These are phyloP conservation scores for Coemansia pectinata DNA, from an alignment of 192 early-diverging fungal genomes.

Conservation along the genomic window DNA sequence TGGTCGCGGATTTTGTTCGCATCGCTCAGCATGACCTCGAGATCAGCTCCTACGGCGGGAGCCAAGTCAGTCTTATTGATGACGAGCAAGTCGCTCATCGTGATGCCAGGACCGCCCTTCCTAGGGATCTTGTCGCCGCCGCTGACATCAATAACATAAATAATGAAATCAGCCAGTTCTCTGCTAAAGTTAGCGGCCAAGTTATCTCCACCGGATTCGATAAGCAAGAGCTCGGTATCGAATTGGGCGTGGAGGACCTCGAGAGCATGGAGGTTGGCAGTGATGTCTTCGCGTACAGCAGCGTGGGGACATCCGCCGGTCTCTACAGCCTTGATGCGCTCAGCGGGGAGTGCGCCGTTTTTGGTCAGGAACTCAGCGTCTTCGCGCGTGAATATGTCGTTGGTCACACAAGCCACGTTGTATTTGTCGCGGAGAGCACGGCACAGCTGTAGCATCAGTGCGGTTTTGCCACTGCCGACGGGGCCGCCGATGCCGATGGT, in stretches of 20 bases:
- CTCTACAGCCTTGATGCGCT: conserved; percentile 91
- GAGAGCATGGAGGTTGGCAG: conserved; percentile 88
- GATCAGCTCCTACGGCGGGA: conserved; percentile 84
- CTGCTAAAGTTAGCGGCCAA: conserved; percentile 83
- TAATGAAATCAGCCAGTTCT: conserved; percentile 87
- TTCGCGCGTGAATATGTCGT: conserved; percentile 97
- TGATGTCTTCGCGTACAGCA: conserved; percentile 93
- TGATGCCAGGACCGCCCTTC: conserved; percentile 98
- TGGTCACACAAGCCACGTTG: conserved; percentile 91
- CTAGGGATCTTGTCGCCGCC: conserved; percentile 97
- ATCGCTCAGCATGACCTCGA: conserved; percentile 90
- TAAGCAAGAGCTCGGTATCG: conserved; percentile 77
- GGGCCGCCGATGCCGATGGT: conserved; percentile 96
- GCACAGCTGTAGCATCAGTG: conserved; percentile 90
- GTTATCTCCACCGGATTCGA: conserved; percentile 95
- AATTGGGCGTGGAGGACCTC: conserved; percentile 88
- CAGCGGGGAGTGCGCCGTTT: conserved; percentile 83
- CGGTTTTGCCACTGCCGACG: conserved; percentile 94
- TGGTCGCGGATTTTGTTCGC: conserved; percentile 81
- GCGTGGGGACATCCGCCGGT: conserved; percentile 98
- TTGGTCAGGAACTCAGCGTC: conserved; percentile 94
- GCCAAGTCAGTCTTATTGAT: conserved; percentile 98
- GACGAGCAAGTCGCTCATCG: conserved; percentile 90
- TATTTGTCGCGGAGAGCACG: conserved; percentile 74
- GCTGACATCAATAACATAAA: conserved; percentile 97